Evolutionary conservation across 768 basidiomycete species (phyloP), one percentile per base, ranked within the genome.

Genomic region (Podaxis mareebaensis): DNA sequence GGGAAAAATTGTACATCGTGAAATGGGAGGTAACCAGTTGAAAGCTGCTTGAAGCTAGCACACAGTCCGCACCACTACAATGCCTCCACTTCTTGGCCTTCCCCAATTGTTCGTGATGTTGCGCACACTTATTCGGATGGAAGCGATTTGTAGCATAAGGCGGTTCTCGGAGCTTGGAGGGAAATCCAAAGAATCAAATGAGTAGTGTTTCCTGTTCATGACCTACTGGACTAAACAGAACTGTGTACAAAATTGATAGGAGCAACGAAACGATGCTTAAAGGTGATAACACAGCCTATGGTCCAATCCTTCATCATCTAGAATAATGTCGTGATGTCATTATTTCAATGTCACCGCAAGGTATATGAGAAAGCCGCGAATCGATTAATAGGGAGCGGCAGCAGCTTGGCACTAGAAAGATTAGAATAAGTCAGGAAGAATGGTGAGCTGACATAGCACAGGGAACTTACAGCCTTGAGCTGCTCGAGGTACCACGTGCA

Each of bases 401-500:
- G 90, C 89, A 63, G 88, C 86, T 76, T 92, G 90, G 77, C 90
- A 92, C 89, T 92, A 42, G 5, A 66, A 13, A 40, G 52, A 60
- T 54, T 13, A 49, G 3, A 68, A 33, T 67, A 40, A 44, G 61
- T 65, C 65, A 62, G 67, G 38, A 40, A 46, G 20, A 51, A 22
- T 22, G 42, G 26, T 46, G 10, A 10, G 0, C 20, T 13, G 36
- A 42, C 22, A 58, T 0, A 0, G 17, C 51, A 22, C 10, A 58
- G 53, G 48, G 15, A 60, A 85, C 92, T 71, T 74, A 93, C 92
- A 59, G 90, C 90, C 77, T 95, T 95, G 55, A 94, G 83, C 71
- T 93, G 91, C 69, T 95, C 92, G 30, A 95, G 86, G 72, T 93
- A 95, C 85, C 89, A 96, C 17, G 85, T 79, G 78, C 94, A 96